phyloP scores from a whole-genome alignment of 2,329 filamentous ascomycete species.

The Colletotrichum incanum region DNA sequence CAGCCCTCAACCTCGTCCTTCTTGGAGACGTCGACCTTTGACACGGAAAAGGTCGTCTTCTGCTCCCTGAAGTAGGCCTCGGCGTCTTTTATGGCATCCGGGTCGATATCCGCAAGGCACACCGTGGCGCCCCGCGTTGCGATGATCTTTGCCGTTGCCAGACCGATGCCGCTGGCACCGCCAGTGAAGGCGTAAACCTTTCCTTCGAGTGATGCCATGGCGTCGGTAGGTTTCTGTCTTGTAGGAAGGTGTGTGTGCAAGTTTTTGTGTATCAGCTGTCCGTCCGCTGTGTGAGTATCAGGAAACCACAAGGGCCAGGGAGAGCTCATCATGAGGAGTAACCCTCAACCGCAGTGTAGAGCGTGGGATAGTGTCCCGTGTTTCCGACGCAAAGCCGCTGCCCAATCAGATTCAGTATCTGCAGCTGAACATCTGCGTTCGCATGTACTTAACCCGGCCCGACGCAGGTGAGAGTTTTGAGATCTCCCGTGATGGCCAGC shows the following conservation, averaged over 20 bases:
- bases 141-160: constrained; percentile 58
- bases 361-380: constrained; percentile 12
- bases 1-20: constrained; percentile 65
- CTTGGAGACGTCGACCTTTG: constrained; percentile 65
- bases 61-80: constrained; percentile 50
- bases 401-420: constrained; percentile 20
- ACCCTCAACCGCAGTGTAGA: not conserved
- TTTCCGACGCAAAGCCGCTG: constrained; percentile 9
- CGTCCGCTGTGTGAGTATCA: not conserved
- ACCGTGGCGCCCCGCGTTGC: constrained; percentile 54
- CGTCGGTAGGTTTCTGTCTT: not conserved
- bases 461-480: not conserved
- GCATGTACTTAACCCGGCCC: constrained; percentile 37
- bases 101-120: constrained; percentile 56
- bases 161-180: constrained; percentile 57
- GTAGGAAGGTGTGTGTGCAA: not conserved
- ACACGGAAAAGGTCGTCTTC: constrained; percentile 42
- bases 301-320: not conserved
- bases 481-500: not conserved
- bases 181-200: constrained; percentile 54
- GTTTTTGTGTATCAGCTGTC: not conserved
- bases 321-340: constrained; percentile 9
- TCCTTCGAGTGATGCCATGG: constrained; percentile 50
- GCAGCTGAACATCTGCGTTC: constrained; percentile 4
- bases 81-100: constrained; percentile 51